Conservation (phyloP, 2,329 filamentous ascomycete species). For the Tolypocladium tundrense region DNA sequence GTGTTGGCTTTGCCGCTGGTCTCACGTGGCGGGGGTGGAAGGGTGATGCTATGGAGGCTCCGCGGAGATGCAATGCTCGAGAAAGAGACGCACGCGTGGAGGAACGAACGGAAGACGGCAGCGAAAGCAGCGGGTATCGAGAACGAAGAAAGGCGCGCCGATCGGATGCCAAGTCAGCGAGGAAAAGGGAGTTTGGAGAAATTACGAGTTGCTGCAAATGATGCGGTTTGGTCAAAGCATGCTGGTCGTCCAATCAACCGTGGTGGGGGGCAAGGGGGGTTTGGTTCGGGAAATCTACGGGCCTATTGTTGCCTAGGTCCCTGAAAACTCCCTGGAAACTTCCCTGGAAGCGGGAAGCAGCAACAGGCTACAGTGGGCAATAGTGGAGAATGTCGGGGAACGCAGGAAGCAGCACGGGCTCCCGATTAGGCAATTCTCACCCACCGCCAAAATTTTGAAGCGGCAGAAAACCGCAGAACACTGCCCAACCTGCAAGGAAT, state of each 20-base stretch:
- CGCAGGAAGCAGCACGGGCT: neutral
- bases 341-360: neutral
- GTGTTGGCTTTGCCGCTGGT: conserved; percentile 17
- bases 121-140: conserved; percentile 1
- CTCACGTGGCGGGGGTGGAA: neutral
- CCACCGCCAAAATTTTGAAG: conserved; percentile 15
- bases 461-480: conserved; percentile 11
- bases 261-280: conserved; percentile 12
- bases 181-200: conserved; percentile 7
- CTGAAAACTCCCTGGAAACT: neutral
- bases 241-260: conserved; percentile 29
- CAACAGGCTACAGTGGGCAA: neutral
- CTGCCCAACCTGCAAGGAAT: neutral
- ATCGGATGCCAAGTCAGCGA: conserved; percentile 4
- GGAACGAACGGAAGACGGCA: neutral
- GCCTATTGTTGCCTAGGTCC: neutral
- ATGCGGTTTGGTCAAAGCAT: neutral
- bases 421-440: neutral
- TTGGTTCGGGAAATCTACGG: conserved; percentile 11
- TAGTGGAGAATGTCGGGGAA: neutral
- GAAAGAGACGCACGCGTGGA: conserved; percentile 3
- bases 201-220: conserved; percentile 1
- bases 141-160: neutral
- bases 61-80: neutral
- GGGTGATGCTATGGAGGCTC: neutral